phyloP scores from a whole-genome alignment of 192 early-diverging fungal genomes.

The Dissophora ornata region DNA sequence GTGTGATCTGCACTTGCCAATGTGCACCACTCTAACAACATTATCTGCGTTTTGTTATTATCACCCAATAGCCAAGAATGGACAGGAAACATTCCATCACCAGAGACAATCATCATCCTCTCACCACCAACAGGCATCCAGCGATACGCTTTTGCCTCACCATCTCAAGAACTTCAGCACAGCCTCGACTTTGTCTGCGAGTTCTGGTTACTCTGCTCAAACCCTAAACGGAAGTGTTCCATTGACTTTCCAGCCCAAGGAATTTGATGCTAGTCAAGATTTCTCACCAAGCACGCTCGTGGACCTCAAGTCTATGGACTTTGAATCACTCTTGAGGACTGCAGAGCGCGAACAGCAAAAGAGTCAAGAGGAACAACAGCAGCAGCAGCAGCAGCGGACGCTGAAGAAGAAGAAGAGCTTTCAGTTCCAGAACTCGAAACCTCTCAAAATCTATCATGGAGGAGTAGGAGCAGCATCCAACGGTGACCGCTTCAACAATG shows the following conservation, averaged over 20 bases:
- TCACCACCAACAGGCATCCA: constrained; percentile 19
- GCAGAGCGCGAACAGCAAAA: constrained; percentile 45
- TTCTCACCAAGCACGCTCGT: constrained; percentile 26
- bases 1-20: too few relatives aligned
- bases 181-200: constrained; percentile 23
- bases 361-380: constrained; percentile 31
- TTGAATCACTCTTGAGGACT: constrained; percentile 33
- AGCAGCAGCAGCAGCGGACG: too few relatives aligned
- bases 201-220: constrained; percentile 19
- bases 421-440: constrained; percentile 18
- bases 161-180: constrained; percentile 36
- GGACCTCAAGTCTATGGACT: constrained; percentile 40
- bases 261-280: constrained; percentile 34
- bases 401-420: constrained; percentile 37
- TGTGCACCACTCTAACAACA: too few relatives aligned
- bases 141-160: constrained; percentile 23
- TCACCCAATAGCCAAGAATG: too few relatives aligned
- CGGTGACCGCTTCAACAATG: not conserved
- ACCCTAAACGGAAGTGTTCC: constrained; percentile 12
- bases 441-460: constrained; percentile 2
- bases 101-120: constrained; percentile 12
- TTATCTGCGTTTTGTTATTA: too few relatives aligned
- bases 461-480: not conserved
- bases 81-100: not conserved
- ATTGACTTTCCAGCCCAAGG: constrained; percentile 4